phyloP scores from a whole-genome alignment of 1,284 basidiomycete species.

The Marasmius tenuissimus region DNA sequence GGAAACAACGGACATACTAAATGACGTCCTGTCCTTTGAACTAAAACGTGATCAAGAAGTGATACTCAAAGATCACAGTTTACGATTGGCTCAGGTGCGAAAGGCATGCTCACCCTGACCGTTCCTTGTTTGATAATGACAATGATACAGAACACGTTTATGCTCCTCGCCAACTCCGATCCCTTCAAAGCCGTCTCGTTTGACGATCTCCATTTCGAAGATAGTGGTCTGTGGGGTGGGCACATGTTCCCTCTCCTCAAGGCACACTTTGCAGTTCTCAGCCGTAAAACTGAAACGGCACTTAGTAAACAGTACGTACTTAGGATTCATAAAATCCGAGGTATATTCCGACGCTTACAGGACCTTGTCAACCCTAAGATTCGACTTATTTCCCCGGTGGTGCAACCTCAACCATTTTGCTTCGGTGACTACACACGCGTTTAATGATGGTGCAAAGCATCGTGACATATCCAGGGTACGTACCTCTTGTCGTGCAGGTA shows the following conservation, averaged over 20 bases:
- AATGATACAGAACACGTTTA: conserved; percentile 11
- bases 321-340: neutral
- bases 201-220: conserved; percentile 16
- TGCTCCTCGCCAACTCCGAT: conserved; percentile 11
- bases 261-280: conserved; percentile 1
- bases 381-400: conserved; percentile 33
- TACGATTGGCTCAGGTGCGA: conserved; percentile 30
- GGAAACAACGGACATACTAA: conserved; percentile 15
- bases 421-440: conserved; percentile 26
- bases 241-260: conserved; percentile 15
- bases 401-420: conserved; percentile 34
- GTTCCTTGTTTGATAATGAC: neutral
- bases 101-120: conserved; percentile 23
- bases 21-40: conserved; percentile 7
- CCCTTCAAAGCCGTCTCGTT: conserved; percentile 15
- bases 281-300: neutral
- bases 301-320: conserved; percentile 13
- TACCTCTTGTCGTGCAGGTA: neutral
- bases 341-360: neutral
- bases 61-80: conserved; percentile 23
- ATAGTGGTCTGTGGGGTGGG: conserved; percentile 15
- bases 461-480: conserved; percentile 32
- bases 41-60: conserved; percentile 17
- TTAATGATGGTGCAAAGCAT: conserved; percentile 36
- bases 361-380: conserved; percentile 13